Conservation (phyloP, 192 early-diverging fungal genomes). For the Ramicandelaber brevisporus region DNA sequence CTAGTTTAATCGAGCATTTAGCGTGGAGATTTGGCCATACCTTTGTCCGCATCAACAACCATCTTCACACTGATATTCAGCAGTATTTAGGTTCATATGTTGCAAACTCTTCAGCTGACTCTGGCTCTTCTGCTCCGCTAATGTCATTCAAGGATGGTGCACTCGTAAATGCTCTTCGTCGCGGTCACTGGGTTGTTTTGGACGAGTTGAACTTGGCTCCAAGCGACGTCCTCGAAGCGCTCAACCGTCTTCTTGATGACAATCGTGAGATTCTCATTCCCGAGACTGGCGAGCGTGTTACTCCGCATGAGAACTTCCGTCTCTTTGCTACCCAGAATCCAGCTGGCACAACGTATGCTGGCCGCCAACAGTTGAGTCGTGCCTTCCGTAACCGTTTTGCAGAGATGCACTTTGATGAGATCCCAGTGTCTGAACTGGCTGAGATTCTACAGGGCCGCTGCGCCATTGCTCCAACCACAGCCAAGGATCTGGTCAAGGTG, state of each 20-base stretch:
- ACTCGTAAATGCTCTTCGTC: conserved; percentile 71
- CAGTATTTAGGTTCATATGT: conserved; percentile 92
- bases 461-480: conserved; percentile 67
- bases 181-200: conserved; percentile 94
- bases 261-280: conserved; percentile 90
- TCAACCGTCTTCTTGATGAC: conserved; percentile 91
- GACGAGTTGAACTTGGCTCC: conserved; percentile 98
- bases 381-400: conserved; percentile 96
- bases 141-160: conserved; percentile 92
- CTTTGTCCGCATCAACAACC: conserved; percentile 97
- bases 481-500: conserved; percentile 55
- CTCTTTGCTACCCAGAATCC: conserved; percentile 99
- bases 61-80: conserved; percentile 96
- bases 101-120: conserved; percentile 45
- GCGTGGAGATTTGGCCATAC: conserved; percentile 72
- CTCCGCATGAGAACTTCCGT: conserved; percentile 88
- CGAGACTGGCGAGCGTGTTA: conserved; percentile 81
- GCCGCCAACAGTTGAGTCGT: conserved; percentile 79
- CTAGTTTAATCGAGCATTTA: conserved; percentile 90
- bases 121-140: too few species aligned
- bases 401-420: conserved; percentile 91
- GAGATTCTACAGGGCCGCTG: conserved; percentile 69
- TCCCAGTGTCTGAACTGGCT: conserved; percentile 77
- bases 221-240: conserved; percentile 89
- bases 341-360: conserved; percentile 89